Base-by-base conservation (phyloP, 2,329 filamentous ascomycete genomes). In the Fusarium sp. region DNA sequence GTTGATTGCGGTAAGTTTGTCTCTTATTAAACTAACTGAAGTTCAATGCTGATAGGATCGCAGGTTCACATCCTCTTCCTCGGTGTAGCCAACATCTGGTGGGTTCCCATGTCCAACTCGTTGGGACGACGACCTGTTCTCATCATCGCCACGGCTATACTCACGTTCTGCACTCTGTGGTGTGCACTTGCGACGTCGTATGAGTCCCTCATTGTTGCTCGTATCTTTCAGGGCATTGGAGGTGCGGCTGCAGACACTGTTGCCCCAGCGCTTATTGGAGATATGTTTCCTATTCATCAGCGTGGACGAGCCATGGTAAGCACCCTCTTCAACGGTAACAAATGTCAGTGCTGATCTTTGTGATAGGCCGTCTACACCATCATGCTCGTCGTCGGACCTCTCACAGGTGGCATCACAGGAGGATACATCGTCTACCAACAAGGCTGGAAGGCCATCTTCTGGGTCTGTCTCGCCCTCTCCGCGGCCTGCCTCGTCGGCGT, bases 101-200 rank as follows among this genome's bases (percentile, higher is more conserved):
- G 82, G 78, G 82, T 84, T 2, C 83, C 83, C 1, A 35, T 84
- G 51, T 79, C 83, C 0, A 83, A 83, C 47, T 77, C 79, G 30
- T 70, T 80, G 32, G 83, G 82, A 4, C 75, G 82, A 8, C 74
- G 82, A 0, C 79, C 79, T 0, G 73, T 82, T 3, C 66, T 84
- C 0, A 66, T 84, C 4, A 15, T 75, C 0, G 79, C 81, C 6
- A 79, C 80, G 3, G 65, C 80, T 0, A 57, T 82, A 1, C 76
- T 81, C 38, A 77, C 73, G 0, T 70, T 80, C 0, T 78, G 77
- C 4, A 75, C 78, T 0, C 45, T 78, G 1, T 81, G 80, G 78
- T 77, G 78, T 20, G 80, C 74, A 0, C 69, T 81, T 1, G 75
- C 73, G 0, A 72, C 63, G 0, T 70, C 72, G 0, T 82, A 79